Conservation (phyloP, 257 asterid genomes). For the Rubia yunnanensis region DNA sequence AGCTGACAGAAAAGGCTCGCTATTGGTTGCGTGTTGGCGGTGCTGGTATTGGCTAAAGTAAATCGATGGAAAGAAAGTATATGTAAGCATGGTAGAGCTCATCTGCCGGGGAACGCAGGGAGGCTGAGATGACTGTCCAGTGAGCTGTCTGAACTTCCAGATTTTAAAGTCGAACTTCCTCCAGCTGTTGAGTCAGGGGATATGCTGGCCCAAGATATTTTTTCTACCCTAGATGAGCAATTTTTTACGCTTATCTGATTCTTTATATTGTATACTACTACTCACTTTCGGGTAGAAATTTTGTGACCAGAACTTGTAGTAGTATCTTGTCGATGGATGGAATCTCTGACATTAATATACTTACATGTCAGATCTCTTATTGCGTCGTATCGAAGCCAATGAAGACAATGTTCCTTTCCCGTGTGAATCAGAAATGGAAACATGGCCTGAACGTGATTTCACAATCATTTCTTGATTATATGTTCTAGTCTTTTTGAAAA, state of each 20-base stretch:
- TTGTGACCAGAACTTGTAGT: neutral
- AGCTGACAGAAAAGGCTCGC: neutral
- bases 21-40: neutral
- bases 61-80: neutral
- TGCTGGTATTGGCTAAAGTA: neutral
- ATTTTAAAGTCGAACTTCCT: neutral
- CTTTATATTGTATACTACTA: neutral
- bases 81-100: neutral
- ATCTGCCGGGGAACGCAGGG: neutral
- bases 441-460: too few relatives aligned
- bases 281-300: neutral
- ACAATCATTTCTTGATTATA: too few relatives aligned
- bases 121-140: too few relatives aligned
- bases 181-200: neutral
- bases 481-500: too few relatives aligned
- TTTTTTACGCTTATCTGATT: neutral
- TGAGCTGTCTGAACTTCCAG: neutral
- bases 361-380: neutral
- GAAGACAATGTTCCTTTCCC: neutral
- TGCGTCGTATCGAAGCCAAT: neutral
- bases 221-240: neutral
- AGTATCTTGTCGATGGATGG: neutral
- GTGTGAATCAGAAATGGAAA: neutral
- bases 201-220: neutral
- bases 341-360: neutral